Conservation (phyloP, 805 yeast species). For the Priceomyces carsonii region DNA sequence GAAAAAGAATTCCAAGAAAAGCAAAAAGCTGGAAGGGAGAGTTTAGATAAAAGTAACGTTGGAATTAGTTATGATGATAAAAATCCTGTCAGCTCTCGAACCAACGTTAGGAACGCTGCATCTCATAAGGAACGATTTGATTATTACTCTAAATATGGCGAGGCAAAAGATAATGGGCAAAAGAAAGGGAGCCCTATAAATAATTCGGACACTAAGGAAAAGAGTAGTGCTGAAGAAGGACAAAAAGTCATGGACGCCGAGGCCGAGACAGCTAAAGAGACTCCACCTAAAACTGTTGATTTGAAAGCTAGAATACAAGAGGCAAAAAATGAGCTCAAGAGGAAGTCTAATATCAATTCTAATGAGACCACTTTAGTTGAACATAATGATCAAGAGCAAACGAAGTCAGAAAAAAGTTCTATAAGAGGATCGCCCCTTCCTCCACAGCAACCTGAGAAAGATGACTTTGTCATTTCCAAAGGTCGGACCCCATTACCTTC, state of each 20-base stretch:
- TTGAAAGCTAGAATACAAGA: constrained; percentile 9
- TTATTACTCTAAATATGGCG: constrained; percentile 25
- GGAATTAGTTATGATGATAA: constrained; percentile 21
- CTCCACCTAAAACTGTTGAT: constrained; percentile 5
- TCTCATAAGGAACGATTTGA: constrained; percentile 30
- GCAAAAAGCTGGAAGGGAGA: constrained; percentile 13
- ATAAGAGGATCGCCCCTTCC: constrained; percentile 8
- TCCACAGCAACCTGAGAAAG: constrained; percentile 12
- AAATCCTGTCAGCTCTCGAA: constrained; percentile 10
- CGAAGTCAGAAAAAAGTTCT: constrained; percentile 1
- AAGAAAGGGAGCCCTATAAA: constrained; percentile 4
- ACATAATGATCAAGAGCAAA: constrained; percentile 3
- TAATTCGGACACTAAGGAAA: background rate
- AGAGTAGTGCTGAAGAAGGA: background rate
- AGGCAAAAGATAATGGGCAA: constrained; percentile 7
- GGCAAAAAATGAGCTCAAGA: constrained; percentile 10
- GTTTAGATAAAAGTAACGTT: constrained; percentile 6
- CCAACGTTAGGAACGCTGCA: constrained; percentile 11
- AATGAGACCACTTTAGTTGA: constrained; percentile 2
- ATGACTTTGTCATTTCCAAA: constrained; percentile 4
- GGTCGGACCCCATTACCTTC: constrained; percentile 24
- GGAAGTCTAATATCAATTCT: too few relatives aligned
- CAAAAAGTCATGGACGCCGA: background rate
- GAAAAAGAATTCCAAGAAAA: constrained; percentile 12
- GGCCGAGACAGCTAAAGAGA: constrained; percentile 1